Evolutionary conservation across 192 early-diverging fungal species (phyloP).

Genomic region (Coemansia asiatica): DNA sequence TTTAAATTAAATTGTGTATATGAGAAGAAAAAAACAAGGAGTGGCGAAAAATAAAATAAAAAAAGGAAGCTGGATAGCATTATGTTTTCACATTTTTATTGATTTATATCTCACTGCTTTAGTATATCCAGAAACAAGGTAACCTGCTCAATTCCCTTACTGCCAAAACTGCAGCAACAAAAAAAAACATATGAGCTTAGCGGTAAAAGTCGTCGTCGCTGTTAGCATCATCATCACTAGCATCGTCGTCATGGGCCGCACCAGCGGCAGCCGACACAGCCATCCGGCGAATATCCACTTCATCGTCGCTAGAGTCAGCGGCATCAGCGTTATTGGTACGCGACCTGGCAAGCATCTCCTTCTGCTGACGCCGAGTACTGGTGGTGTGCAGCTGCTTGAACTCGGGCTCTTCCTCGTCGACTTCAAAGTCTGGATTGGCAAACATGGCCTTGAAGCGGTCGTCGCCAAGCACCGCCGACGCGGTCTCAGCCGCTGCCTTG

Average conservation of each 20-base stretch:
- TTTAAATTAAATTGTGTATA: slow-evolving; percentile 1
- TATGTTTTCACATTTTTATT: too few species aligned
- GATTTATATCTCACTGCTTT: background rate
- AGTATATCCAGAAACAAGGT: too few species aligned
- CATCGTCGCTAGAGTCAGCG: slow-evolving; percentile 46
- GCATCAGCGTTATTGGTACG: slow-evolving; percentile 1
- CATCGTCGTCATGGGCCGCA: slow-evolving; percentile 14
- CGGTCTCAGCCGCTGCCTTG: slow-evolving; percentile 50
- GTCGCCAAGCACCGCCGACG: slow-evolving; percentile 71
- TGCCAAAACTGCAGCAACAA: too few species aligned
- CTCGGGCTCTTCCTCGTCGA: slow-evolving; percentile 80
- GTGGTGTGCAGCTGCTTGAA: slow-evolving; percentile 63
- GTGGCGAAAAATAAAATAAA: background rate
- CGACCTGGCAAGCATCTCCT: background rate
- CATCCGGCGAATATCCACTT: slow-evolving; percentile 30
- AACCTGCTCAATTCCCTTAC: too few species aligned
- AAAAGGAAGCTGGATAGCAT: too few species aligned
- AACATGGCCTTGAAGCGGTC: slow-evolving; percentile 86
- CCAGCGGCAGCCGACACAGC: too few species aligned
- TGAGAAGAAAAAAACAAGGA: slow-evolving; percentile 1
- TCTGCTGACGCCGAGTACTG: slow-evolving; percentile 14
- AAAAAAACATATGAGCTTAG: too few species aligned
- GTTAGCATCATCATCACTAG: slow-evolving; percentile 25
- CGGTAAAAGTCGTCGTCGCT: background rate
- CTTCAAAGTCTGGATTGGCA: slow-evolving; percentile 86